Conservation (phyloP, 2,329 filamentous ascomycete species). For the Scedosporium aurantiacum region DNA sequence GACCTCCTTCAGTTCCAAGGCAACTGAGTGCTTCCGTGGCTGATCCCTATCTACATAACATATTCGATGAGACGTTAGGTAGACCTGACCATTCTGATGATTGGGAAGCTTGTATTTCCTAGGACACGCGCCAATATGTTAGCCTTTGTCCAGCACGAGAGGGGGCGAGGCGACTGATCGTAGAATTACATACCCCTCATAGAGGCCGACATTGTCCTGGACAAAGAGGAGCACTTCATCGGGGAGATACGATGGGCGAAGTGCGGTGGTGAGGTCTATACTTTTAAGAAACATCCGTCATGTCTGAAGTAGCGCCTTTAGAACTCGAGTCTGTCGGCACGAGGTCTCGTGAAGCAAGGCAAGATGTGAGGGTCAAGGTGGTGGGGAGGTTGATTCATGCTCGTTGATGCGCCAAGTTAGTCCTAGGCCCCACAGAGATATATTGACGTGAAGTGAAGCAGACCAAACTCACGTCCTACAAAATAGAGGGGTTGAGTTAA, state of each 20-base stretch:
- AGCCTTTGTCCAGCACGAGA: background rate
- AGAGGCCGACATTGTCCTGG: conserved; percentile 92
- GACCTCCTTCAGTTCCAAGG: conserved; percentile 80
- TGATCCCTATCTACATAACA: conserved; percentile 90
- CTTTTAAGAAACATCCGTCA: conserved; percentile 95
- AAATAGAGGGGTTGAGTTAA: too few species aligned
- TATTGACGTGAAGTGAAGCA: too few species aligned
- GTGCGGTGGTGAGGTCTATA: conserved; percentile 89
- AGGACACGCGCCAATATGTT: conserved; percentile 12
- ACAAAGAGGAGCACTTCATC: conserved; percentile 95
- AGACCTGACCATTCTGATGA: conserved; percentile 92
- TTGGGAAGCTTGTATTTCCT: conserved; percentile 93
- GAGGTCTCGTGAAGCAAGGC: background rate
- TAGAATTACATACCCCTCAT: conserved; percentile 66
- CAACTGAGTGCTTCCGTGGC: conserved; percentile 72
- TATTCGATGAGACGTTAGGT: conserved; percentile 86
- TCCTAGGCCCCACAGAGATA: too few species aligned
- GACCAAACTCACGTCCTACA: too few species aligned
- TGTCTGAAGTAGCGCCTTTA: conserved; percentile 19
- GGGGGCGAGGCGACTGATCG: background rate
- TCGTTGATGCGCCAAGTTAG: too few species aligned
- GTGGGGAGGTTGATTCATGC: background rate
- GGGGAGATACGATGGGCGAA: conserved; percentile 81
- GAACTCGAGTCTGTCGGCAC: background rate
- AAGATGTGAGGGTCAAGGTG: background rate